Conservation (phyloP, 1,284 basidiomycete species). For the Neonothopanus nambi region DNA sequence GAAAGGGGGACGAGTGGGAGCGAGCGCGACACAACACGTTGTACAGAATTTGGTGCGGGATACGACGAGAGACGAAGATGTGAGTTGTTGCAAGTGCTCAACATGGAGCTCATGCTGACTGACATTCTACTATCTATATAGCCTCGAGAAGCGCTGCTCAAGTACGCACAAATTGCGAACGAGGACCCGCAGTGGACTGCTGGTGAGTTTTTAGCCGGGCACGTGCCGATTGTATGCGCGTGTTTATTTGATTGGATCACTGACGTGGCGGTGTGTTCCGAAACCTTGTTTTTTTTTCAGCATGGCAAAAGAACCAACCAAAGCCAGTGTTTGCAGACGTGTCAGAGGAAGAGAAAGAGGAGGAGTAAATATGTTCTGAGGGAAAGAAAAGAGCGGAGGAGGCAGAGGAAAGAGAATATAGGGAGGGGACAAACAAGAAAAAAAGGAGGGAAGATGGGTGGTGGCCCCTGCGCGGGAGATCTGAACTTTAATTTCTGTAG, state of each 20-base stretch:
- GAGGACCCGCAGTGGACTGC: conserved; percentile 79
- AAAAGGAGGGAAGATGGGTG: conserved; percentile 33
- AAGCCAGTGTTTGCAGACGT: conserved; percentile 73
- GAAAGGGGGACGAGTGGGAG: conserved; percentile 90
- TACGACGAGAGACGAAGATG: conserved; percentile 88
- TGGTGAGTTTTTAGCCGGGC: conserved; percentile 52
- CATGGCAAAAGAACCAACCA: conserved; percentile 81
- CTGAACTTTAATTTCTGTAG: conserved; percentile 75
- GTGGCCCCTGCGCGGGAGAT: conserved; percentile 65
- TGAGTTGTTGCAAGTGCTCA: conserved; percentile 50
- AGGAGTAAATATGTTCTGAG: conserved; percentile 26
- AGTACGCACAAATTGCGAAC: conserved; percentile 80
- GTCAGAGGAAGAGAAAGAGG: conserved; percentile 55
- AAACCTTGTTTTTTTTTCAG: conserved; percentile 49
- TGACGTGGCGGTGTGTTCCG: conserved; percentile 31
- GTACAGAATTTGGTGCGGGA: conserved; percentile 92
- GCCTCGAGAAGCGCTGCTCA: conserved; percentile 95
- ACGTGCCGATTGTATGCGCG: conserved; percentile 13
- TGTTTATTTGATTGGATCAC: conserved; percentile 23
- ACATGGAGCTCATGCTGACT: no score
- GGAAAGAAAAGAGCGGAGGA: conserved; percentile 11
- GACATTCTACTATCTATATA: conserved; percentile 40
- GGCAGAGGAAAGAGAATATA: conserved; percentile 19
- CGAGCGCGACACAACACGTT: conserved; percentile 92
- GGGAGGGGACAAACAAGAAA: conserved; percentile 22